Base-by-base conservation (phyloP, 805 yeast species). In the Kuraishia piskuri region DNA sequence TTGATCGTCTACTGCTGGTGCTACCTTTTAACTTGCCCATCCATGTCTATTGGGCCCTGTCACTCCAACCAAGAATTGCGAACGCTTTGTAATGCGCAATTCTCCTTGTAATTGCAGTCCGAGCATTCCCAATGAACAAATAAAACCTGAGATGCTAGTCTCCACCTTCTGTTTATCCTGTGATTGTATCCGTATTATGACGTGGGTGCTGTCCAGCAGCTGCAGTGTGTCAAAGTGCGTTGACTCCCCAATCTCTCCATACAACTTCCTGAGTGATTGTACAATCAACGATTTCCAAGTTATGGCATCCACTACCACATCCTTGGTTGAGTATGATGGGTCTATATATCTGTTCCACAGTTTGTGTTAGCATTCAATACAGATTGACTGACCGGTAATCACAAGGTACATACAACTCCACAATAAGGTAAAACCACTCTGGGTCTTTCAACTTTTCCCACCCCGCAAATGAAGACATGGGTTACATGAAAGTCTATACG, bases 181-280 rank as follows among this genome's bases (percentile, higher is more conserved):
- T 6, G 57, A 51, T 17, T 66, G 60, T 1, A 63, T 58, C 23
- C 71, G 51, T 9, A 66, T 50, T 22, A 64, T 54, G 12, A 54
- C 59, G 21, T 45, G 54, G 5, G 46, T 14, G 24, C 37, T 21
- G 1, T 50, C 26, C 3, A 23, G 24, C 1, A 47, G 23, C 23
- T 58, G 50, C 50, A 66, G 47, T 20, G 64, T 49, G 55, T 65
- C 70, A 40, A 59, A 62, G n/a, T 62, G 59, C 1, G 58, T 57
- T 1, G 68, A 53, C 25, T 59, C 63, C 1, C 70, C 71, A 9
- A 63, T 22, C 0, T 62, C 40, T 5, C 71, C 71, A 49, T 59
- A 55, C n/a, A 61, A 51, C 22, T 54, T 53, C 46, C 55, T 59
- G n/a, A 66, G 52, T 4, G 67, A 55, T 4, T 49, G 48, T n/a